phyloP scores from a whole-genome alignment of 129 eudicot genomes.

The Pulicaria dysenterica region DNA sequence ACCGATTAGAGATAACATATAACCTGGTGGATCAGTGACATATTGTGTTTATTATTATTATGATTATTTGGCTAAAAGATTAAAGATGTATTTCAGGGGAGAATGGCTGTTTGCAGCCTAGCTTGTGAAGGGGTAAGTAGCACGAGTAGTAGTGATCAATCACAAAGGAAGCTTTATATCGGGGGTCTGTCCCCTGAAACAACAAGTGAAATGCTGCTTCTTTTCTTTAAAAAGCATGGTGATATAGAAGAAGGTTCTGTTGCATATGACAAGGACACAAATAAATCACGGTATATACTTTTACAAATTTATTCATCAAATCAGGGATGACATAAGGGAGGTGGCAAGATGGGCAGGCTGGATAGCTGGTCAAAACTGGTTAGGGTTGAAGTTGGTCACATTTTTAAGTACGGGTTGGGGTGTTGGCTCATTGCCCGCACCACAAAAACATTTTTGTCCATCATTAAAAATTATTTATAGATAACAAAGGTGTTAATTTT shows the following conservation, averaged over 20 bases:
- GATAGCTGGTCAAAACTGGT: not conserved
- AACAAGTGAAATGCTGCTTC: conserved; percentile 63
- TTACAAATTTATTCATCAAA: not conserved
- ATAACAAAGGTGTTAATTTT: not conserved
- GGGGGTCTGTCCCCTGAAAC: conserved; percentile 73
- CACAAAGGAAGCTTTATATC: conserved; percentile 70
- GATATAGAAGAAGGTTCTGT: conserved; percentile 82
- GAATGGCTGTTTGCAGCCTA: conserved; percentile 73
- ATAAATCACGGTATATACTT: conserved; percentile 56
- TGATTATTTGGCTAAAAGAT: not conserved
- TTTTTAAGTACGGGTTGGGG: not conserved
- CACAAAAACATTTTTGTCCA: not conserved
- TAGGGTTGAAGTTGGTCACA: not conserved
- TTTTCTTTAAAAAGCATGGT: conserved; percentile 56
- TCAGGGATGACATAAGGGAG: conserved; percentile 2
- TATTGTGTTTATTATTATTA: not conserved
- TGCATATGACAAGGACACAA: conserved; percentile 74
- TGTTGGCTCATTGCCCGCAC: not conserved
- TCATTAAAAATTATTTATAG: not conserved
- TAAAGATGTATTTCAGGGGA: conserved; percentile 46
- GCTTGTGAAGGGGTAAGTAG: conserved; percentile 70
- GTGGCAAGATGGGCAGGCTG: not conserved
- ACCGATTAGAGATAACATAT: too few relatives aligned
- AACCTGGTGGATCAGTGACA: not conserved
- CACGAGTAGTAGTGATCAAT: conserved; percentile 51